Evolutionary conservation across 108 stramenopile species (phyloP).

Genomic region (Cyclotella sp.): DNA sequence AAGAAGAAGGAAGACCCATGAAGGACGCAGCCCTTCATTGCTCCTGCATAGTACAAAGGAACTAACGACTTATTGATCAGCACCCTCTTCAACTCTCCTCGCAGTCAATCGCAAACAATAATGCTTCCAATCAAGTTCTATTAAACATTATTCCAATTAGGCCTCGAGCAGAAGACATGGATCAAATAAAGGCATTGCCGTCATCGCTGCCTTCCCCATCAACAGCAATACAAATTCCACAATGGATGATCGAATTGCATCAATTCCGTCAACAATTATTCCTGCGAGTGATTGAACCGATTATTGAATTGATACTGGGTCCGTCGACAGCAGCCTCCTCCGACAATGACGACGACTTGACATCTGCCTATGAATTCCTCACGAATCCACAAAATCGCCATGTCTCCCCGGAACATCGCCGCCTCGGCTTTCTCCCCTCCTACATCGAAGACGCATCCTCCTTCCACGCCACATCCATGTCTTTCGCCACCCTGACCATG

Average conservation of each 20-base stretch:
- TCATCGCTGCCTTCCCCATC: not conserved
- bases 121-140: too few relatives aligned
- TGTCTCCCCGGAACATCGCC: constrained; percentile 52
- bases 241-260: constrained; percentile 74
- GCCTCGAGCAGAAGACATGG: not conserved
- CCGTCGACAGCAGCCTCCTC: constrained; percentile 29
- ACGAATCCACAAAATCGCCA: not conserved
- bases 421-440: constrained; percentile 74
- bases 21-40: too few relatives aligned
- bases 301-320: constrained; percentile 74
- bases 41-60: too few relatives aligned
- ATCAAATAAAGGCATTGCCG: not conserved
- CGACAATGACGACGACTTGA: not conserved
- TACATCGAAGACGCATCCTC: constrained; percentile 67
- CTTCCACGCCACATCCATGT: constrained; percentile 75
- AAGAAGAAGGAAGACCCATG: too few relatives aligned
- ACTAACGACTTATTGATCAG: too few relatives aligned
- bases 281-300: constrained; percentile 72
- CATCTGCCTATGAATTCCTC: not conserved
- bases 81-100: too few relatives aligned
- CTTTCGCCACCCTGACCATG: constrained; percentile 77
- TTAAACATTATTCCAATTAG: not conserved
- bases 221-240: constrained; percentile 51
- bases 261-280: constrained; percentile 73
- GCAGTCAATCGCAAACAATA: too few relatives aligned